Conservation (phyloP, 768 basidiomycete species). For the Strobilomyces echinocephalus region DNA sequence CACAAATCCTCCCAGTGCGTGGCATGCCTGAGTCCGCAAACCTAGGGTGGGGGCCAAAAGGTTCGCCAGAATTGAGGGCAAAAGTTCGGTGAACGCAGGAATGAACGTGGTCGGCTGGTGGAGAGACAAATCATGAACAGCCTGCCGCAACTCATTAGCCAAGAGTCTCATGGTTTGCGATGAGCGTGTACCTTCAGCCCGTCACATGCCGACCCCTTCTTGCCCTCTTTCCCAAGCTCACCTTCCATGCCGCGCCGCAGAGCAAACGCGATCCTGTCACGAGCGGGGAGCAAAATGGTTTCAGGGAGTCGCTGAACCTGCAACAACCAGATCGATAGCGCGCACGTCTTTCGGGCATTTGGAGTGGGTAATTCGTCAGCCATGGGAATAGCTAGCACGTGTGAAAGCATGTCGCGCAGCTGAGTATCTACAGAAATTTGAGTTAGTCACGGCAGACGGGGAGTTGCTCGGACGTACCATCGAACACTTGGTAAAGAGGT, state of each 20-base stretch:
- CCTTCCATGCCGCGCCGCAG: constrained; percentile 75
- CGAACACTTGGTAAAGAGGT: constrained; percentile 55
- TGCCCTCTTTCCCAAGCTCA: constrained; percentile 83
- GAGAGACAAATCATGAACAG: constrained; percentile 63
- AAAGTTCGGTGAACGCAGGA: constrained; percentile 55
- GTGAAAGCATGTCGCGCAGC: constrained; percentile 54
- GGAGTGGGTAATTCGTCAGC: constrained; percentile 68
- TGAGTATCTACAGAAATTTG: constrained; percentile 44
- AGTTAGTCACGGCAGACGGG: constrained; percentile 3
- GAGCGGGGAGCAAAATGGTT: constrained; percentile 55
- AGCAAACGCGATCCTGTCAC: constrained; percentile 65
- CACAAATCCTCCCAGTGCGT: constrained; percentile 69
- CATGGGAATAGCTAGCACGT: constrained; percentile 68
- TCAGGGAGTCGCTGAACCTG: constrained; percentile 67
- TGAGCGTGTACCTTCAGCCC: constrained; percentile 58
- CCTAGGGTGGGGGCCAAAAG: constrained; percentile 59
- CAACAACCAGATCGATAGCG: constrained; percentile 69
- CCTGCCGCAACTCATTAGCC: constrained; percentile 40
- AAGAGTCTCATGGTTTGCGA: constrained; percentile 4
- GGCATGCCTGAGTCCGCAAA: constrained; percentile 69
- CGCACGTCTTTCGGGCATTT: constrained; percentile 83
- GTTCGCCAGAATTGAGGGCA: constrained; percentile 59
- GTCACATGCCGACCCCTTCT: constrained; percentile 77
- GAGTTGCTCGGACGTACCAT: constrained; percentile 40
- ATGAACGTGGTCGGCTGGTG: constrained; percentile 64